Base-by-base conservation (phyloP, 2,329 filamentous ascomycete genomes). In the Ophiostoma ulmi region DNA sequence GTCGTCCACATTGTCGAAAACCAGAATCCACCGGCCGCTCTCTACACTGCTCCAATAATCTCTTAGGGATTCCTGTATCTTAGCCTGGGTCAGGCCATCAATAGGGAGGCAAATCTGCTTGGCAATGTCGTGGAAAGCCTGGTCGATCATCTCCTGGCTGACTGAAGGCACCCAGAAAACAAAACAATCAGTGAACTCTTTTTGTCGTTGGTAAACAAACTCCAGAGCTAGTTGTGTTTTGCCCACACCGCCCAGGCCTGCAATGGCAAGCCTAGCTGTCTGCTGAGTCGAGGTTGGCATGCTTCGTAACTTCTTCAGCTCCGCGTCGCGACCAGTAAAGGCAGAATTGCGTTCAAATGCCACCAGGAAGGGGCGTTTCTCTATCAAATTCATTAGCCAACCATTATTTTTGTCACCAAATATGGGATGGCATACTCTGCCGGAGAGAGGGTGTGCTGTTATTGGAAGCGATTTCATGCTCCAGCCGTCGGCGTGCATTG, bases 21-120 rank as follows among this genome's bases (percentile, higher is more conserved):
- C 52, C 22, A 58, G n/a, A 58, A 58, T 58, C 52, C 52, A 58
- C 20, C 52, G n/a, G 52, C 52, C 52, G 22, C 52, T 58, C 22
- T 26, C n/a, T 22, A 5, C 22, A 58, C 52, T 58, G n/a, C 22
- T 58, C 52, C 52, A 58, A 22, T 58, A 58, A 5, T 58, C 52
- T 26, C 52, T 2, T 10, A 58, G 13, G 13, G n/a, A 26, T 26
- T 58, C 52, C 17, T 58, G 52, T 22, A 26, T 58, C 11, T 10
- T 26, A 3, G 52, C 7, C 52, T 58, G 22, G 52, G 52, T 58
- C 8, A 13, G 3, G 52, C 22, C 52, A 13, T 58, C n/a, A 26
- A 10, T 26, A 17, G 22, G 22, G 8, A 58, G n/a, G 11, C 22
- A n/a, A 26, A 58, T 1, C n/a, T 58, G 22, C 11, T 11, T 26